Evolutionary conservation across 2,329 filamentous ascomycete species (phyloP), one percentile per base, ranked within the genome.

Genomic region (Hypoxylon sp.): DNA sequence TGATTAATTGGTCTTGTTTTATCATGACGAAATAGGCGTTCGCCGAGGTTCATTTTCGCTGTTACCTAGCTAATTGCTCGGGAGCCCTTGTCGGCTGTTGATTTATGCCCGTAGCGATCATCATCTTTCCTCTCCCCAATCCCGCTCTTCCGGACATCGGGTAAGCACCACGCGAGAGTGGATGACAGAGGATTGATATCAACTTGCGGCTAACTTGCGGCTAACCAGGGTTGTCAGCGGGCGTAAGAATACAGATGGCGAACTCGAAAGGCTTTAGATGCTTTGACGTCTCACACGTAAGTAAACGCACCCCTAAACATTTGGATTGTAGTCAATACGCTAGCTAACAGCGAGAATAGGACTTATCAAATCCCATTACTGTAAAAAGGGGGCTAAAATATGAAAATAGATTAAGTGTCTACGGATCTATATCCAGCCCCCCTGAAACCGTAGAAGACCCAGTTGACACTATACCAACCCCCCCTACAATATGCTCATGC

Each of bases 101-200:
- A 73, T 74, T 62, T 74, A 74, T 59, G 65, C 44, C 73, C 72
- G 73, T 44, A 8, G 46, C 54, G 17, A 63, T 59, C 46, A 19
- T 57, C 44, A 31, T 42, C 26, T 26, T 52, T 39, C n/a, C 31
- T 51, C 17, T 53, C 19, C 22, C 54, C 35, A 22, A 51, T 46
- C 57, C 51, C 60, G 54, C 60, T 33, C 46, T 37, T 52, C 51
- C 59, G 22, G 44, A n/a, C 11, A 10, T 58, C 64, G 67, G 68
- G 55, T 42, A 54, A 68, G 65, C 57, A 47, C 14, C 53, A 17
- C 48, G 64, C 67, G 55, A 68, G 60, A 55, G 22, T 17, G 62
- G 31, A 39, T 39, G 35, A 51, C 8, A 14, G 22, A 47, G n/a
- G 24, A 52, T 24, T 19, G 29, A 53, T 29, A 17, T 31, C 33